Percentiles rank a stretch among this genome's conserved stretches.
These are phyloP conservation scores for Erigeron canadensis DNA, from an alignment of 129 eudicot genomes.

Conservation along the genomic window DNA sequence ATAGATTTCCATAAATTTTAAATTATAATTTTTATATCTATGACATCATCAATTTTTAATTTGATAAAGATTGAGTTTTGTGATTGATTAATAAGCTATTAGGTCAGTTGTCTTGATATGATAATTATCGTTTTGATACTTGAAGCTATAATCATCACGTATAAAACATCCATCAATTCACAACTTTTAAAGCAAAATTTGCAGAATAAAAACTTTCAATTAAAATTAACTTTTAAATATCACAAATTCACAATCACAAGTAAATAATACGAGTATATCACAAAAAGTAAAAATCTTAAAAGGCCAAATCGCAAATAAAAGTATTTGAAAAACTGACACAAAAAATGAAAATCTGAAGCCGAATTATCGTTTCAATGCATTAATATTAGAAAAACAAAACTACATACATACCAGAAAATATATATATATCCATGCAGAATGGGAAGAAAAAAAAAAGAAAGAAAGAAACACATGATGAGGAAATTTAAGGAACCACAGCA, in stretches of 20 bases:
- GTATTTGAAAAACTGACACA: background rate
- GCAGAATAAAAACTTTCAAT: background rate
- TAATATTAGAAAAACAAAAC: conserved; percentile 4
- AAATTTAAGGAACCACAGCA: background rate
- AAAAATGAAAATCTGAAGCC: conserved; percentile 5
- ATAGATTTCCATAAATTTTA: too few relatives aligned
- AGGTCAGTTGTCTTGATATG: too few relatives aligned
- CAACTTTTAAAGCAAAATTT: background rate
- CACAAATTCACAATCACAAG: too few relatives aligned
- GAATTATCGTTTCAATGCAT: background rate
- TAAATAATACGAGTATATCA: background rate
- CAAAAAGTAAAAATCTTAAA: background rate
- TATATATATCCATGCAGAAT: background rate
- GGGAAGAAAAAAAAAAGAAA: too few relatives aligned
- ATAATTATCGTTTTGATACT: background rate
- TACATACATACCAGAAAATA: background rate
- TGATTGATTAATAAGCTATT: too few relatives aligned
- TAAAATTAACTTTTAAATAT: background rate
- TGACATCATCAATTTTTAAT: too few relatives aligned
- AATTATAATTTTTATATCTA: too few relatives aligned
- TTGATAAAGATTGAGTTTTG: too few relatives aligned
- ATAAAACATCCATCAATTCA: background rate
- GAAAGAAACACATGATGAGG: background rate
- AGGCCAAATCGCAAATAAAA: background rate
- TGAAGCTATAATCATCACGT: too few relatives aligned